Evolutionary conservation across 768 basidiomycete species (phyloP).

Genomic region (Lactarius tabidus): DNA sequence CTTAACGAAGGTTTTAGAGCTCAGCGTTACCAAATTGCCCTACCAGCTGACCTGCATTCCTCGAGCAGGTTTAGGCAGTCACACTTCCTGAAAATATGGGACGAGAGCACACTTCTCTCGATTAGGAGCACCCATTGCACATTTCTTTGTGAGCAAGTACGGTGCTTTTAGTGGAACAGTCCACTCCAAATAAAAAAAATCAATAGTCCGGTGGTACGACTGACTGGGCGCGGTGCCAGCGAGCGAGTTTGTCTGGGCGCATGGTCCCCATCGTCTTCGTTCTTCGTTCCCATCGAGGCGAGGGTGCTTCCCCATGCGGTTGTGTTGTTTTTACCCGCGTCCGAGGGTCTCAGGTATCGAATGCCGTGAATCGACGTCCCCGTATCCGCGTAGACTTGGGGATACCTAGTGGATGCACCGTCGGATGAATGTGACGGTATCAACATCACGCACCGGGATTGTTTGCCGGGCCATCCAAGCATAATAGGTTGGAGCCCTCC

Average conservation of each 20-base stretch:
- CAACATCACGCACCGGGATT: too few relatives aligned
- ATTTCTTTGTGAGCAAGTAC: not conserved
- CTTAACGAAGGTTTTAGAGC: too few relatives aligned
- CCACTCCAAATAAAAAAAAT: too few relatives aligned
- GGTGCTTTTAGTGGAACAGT: not conserved
- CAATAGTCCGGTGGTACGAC: too few relatives aligned
- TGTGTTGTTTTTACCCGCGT: not conserved
- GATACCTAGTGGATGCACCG: too few relatives aligned
- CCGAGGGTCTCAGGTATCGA: not conserved
- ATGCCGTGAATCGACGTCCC: not conserved
- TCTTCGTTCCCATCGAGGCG: not conserved
- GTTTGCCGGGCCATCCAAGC: too few relatives aligned
- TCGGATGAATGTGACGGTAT: too few relatives aligned
- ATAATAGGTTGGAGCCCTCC: not conserved
- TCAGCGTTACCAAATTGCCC: too few relatives aligned
- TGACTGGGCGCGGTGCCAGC: too few relatives aligned
- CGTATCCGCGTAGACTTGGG: not conserved
- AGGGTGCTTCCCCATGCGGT: not conserved
- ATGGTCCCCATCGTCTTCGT: not conserved
- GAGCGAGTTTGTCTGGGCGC: too few relatives aligned
- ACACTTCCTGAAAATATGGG: not conserved
- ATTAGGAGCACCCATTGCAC: not conserved
- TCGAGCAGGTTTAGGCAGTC: too few relatives aligned
- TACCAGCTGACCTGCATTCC: too few relatives aligned
- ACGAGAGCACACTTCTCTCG: not conserved